Evolutionary conservation across 1,139 yeast species (phyloP), one percentile per base, ranked within the genome.

Genomic region (Taphrina betulina): DNA sequence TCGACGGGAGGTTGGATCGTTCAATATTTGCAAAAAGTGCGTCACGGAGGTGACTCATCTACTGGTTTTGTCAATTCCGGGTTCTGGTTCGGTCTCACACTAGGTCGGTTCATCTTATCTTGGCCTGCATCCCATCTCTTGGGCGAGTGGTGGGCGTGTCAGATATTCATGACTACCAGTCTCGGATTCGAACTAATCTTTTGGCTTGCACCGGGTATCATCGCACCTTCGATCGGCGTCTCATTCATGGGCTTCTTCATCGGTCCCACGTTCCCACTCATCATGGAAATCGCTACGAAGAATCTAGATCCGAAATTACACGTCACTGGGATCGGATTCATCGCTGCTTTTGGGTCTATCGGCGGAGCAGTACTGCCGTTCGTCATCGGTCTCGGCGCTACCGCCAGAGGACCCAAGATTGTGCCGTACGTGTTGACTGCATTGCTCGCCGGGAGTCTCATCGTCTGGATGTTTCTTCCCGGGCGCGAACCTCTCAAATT

Each of bases 241-340:
- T 80, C 82, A 46, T 41, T 78, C 8, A 73, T 81, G 40, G 95
- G 95, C 0, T 71, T 80, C 31, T 79, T 79, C 60, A 81, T 84
- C 28, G 96, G 95, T 0, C 95, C 96, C 0, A 72, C 85, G 3
- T 87, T 83, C 69, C 92, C 95, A 0, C 82, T 92, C 7, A 79
- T 85, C 0, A 80, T 85, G 56, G 79, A 85, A 10, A 76, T 85
- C 4, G 75, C 88, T 3, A 69, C 85, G 52, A 79, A 81, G 51
- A 72, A 81, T 1, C 68, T 87, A 42, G 95, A 95, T 0, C 70
- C 72, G 23, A 75, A 75, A 48, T 70, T 76, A 57, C 88, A 85
- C 59, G 78, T 85, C 7, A 72, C 80, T 5, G 92, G 89, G 0
- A 76, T 87, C 4, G 94, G 95, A 0, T 75, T 85, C 54, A 79